These are phyloP conservation scores for Candida frijolesensis DNA, from an alignment of 1,139 yeast genomes.

Conservation along the genomic window DNA sequence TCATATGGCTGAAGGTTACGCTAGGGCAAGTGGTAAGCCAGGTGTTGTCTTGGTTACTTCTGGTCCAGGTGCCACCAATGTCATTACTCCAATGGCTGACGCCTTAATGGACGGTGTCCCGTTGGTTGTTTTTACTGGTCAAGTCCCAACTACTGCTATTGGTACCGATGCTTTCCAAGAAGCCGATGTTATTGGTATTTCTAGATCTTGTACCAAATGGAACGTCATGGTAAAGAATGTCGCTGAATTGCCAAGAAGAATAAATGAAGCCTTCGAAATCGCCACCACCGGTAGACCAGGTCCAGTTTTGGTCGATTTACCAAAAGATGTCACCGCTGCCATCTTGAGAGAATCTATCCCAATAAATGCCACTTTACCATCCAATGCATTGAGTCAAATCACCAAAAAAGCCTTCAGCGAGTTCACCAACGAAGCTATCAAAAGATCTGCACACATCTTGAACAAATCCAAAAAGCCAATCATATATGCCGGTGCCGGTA, in stretches of 20 bases:
- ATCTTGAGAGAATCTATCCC: constrained; percentile 87
- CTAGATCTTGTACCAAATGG: constrained; percentile 98
- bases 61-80: constrained; percentile 99
- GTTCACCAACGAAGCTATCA: constrained; percentile 73
- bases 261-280: constrained; percentile 96
- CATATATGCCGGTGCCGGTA: constrained; percentile 91
- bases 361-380: constrained; percentile 79
- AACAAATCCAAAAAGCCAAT: constrained; percentile 87
- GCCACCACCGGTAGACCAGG: constrained; percentile 98
- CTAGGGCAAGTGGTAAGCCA: constrained; percentile 93
- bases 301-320: constrained; percentile 95
- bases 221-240: constrained; percentile 96
- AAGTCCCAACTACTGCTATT: constrained; percentile 91
- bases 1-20: constrained; percentile 99
- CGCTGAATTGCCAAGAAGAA: constrained; percentile 91
- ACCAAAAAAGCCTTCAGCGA: constrained; percentile 75
- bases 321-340: constrained; percentile 96
- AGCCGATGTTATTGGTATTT: constrained; percentile 96
- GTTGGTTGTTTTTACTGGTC: constrained; percentile 96
- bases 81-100: constrained; percentile 96
- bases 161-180: constrained; percentile 99
- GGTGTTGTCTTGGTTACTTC: constrained; percentile 97
- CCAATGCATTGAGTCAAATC: constrained; percentile 70
- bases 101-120: constrained; percentile 98
- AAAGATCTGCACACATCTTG: constrained; percentile 74